A percentile compares a stretch with the other conserved stretches of the same genome.
phyloP scores from a whole-genome alignment of 805 yeast genomes.

The Isabelozyma rhagii region DNA sequence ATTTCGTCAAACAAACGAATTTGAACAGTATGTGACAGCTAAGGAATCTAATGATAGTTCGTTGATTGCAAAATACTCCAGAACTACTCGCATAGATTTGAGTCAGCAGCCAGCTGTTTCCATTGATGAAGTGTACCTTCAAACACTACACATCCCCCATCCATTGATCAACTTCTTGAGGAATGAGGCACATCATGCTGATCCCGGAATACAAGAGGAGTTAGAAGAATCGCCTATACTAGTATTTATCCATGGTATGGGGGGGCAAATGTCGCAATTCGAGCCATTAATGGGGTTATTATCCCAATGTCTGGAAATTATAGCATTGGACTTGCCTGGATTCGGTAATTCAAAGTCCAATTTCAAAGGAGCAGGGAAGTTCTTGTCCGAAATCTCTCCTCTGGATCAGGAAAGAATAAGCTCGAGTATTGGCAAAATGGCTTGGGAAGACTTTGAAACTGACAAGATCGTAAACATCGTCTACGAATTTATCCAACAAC shows the following conservation, averaged over 20 bases:
- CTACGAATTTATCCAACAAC: slow-evolving; percentile 31
- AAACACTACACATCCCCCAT: slow-evolving; percentile 47
- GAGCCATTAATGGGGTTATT: slow-evolving; percentile 67
- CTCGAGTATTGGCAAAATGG: slow-evolving; percentile 24
- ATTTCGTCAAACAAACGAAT: slow-evolving; percentile 22
- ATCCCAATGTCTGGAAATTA: slow-evolving; percentile 57
- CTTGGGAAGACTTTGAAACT: slow-evolving; percentile 40
- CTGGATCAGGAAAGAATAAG: slow-evolving; percentile 31
- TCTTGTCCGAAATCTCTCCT: slow-evolving; percentile 20
- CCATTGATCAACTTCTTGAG: slow-evolving; percentile 37
- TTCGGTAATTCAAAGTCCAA: slow-evolving; percentile 56
- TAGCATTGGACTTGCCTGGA: slow-evolving; percentile 84
- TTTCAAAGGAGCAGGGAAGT: slow-evolving; percentile 11
- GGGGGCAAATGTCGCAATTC: slow-evolving; percentile 86
- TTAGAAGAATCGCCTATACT: slow-evolving; percentile 55
- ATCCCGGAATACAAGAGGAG: slow-evolving; percentile 25
- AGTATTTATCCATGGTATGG: slow-evolving; percentile 80
- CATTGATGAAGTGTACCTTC: slow-evolving; percentile 33
- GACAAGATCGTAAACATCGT: slow-evolving; percentile 41
- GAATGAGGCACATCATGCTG: slow-evolving; percentile 20
- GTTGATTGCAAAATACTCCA: slow-evolving; percentile 46
- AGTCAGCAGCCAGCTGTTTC: slow-evolving; percentile 14
- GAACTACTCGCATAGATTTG: slow-evolving; percentile 37
- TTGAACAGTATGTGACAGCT: slow-evolving; percentile 40
- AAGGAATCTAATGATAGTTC: slow-evolving; percentile 56